These are phyloP conservation scores for Kazachstania viticola DNA, from an alignment of 805 yeast genomes.

Conservation along the genomic window DNA sequence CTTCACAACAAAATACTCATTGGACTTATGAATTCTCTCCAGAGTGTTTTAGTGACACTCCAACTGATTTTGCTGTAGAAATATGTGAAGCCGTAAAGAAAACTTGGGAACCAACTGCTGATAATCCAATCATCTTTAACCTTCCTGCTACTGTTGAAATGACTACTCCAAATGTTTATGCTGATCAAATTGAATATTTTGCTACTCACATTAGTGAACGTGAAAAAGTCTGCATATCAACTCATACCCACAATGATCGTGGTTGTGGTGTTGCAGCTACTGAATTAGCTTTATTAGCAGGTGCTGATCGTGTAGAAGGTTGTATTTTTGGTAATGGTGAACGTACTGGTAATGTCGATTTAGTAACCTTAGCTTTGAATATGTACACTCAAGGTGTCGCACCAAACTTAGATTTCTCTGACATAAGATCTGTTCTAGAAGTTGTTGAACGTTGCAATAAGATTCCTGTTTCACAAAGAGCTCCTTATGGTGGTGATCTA, in stretches of 20 bases:
- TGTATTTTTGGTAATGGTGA: conserved; percentile 81
- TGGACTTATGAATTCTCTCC: conserved; percentile 78
- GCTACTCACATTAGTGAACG: conserved; percentile 49
- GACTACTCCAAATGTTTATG: conserved; percentile 71
- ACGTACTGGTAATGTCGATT: conserved; percentile 78
- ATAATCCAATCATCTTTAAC: conserved; percentile 63
- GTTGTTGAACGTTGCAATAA: conserved; percentile 71
- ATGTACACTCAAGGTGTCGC: conserved; percentile 68
- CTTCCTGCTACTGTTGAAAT: conserved; percentile 80
- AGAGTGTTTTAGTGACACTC: conserved; percentile 66
- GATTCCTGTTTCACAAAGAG: conserved; percentile 66
- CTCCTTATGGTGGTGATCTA: conserved; percentile 74
- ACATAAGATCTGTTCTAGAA: conserved; percentile 53
- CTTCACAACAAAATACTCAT: conserved; percentile 37
- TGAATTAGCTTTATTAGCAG: conserved; percentile 70
- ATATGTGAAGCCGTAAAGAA: conserved; percentile 65
- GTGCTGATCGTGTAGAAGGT: conserved; percentile 84
- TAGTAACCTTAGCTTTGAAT: conserved; percentile 67
- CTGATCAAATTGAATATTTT: conserved; percentile 76
- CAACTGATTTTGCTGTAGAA: conserved; percentile 47
- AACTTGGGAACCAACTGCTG: conserved; percentile 61
- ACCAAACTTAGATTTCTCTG: conserved; percentile 62
- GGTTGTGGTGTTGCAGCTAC: conserved; percentile 89
- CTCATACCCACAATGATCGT: conserved; percentile 77
- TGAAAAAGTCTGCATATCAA: conserved; percentile 59